phyloP scores from a whole-genome alignment of 352 stramenopile species.

The Elongisporangium senticosum region DNA sequence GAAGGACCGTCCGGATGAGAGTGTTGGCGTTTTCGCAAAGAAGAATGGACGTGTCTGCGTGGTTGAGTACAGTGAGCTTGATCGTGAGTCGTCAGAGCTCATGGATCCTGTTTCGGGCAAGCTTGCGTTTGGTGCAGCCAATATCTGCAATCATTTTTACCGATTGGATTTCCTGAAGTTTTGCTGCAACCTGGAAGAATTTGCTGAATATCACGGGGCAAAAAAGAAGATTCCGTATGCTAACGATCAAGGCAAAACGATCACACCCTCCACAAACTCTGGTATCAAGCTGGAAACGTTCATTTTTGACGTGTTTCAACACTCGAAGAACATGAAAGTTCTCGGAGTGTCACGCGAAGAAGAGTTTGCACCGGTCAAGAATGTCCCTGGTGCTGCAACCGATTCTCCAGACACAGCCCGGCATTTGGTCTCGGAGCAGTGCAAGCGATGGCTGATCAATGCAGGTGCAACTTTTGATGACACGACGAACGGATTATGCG shows the following conservation, averaged over 20 bases:
- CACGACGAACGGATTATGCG: conserved; percentile 33
- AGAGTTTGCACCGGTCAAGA: conserved; percentile 91
- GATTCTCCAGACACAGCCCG: conserved; percentile 82
- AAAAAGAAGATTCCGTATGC: conserved; percentile 94
- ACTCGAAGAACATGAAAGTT: conserved; percentile 83
- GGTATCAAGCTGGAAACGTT: conserved; percentile 95
- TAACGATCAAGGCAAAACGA: conserved; percentile 48
- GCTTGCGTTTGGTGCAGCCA: conserved; percentile 93
- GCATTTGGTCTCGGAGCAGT: conserved; percentile 49
- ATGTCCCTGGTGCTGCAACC: conserved; percentile 53
- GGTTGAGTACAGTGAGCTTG: conserved; percentile 98
- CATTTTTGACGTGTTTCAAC: conserved; percentile 95
- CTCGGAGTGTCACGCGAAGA: conserved; percentile 85
- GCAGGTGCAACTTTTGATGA: conserved; percentile 38
- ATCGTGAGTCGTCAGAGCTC: conserved; percentile 56
- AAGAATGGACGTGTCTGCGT: conserved; percentile 85
- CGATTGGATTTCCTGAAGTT: conserved; percentile 78
- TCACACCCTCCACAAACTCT: conserved; percentile 69
- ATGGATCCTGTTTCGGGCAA: conserved; percentile 59
- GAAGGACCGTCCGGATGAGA: conserved; percentile 91
- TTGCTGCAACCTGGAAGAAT: conserved; percentile 90
- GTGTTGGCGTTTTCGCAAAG: conserved; percentile 88
- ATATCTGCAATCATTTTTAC: conserved; percentile 99
- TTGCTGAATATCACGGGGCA: conserved; percentile 79
- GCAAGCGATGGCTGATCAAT: conserved; percentile 52